These are phyloP conservation scores for Colletotrichum shisoi DNA, from an alignment of 2,329 filamentous ascomycete genomes.

Conservation along the genomic window DNA sequence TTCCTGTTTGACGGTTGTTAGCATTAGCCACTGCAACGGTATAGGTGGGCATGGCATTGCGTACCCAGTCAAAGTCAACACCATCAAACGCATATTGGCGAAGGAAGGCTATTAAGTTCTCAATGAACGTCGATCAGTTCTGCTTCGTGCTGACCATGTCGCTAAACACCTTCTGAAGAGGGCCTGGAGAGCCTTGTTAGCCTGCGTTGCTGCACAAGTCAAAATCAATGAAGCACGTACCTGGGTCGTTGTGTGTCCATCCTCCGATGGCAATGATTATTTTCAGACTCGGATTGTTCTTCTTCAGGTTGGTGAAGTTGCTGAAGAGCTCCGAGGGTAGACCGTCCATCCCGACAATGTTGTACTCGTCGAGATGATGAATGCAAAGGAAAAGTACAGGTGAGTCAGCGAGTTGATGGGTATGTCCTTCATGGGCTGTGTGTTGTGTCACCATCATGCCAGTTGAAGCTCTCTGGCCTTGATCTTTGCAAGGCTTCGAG, in stretches of 20 bases:
- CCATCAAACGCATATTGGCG: conserved; percentile 32
- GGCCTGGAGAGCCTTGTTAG: conserved; percentile 12
- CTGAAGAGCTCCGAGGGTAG: conserved; percentile 33
- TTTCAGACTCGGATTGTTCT: conserved; percentile 43
- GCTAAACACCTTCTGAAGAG: conserved; percentile 43
- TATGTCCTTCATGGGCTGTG: conserved; percentile 35
- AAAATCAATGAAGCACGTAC: no score
- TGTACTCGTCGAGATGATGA: conserved; percentile 45
- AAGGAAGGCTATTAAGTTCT: conserved; percentile 27
- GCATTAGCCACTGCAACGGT: not conserved
- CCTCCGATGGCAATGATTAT: conserved; percentile 52
- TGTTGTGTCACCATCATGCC: no score
- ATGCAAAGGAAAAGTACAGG: conserved; percentile 48
- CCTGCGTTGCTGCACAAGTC: no score
- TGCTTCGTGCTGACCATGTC: conserved; percentile 40
- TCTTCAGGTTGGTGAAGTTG: conserved; percentile 47
- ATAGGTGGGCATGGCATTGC: not conserved
- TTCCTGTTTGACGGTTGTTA: not conserved
- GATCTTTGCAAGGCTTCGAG: no score
- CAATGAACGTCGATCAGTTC: conserved; percentile 25
- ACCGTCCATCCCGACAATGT: conserved; percentile 45
- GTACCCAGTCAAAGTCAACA: conserved; percentile 38
- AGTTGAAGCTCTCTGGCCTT: no score
- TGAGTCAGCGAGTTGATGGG: conserved; percentile 42
- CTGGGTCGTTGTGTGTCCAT: conserved; percentile 51